Conservation (phyloP, 495 filamentous ascomycete species). For the Xylaria bambusicola region DNA sequence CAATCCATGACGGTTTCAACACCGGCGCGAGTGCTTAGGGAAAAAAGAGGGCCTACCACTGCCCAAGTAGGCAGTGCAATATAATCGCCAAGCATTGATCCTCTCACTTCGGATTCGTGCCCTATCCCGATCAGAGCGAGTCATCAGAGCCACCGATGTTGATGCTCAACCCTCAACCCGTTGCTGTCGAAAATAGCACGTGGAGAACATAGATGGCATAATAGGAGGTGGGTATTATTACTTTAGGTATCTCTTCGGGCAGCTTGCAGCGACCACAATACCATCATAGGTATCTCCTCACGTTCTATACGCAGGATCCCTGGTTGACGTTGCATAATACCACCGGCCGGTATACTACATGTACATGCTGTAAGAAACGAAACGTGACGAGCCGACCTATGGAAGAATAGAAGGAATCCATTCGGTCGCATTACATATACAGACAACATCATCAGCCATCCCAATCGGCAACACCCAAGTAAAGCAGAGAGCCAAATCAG, state of each 20-base stretch:
- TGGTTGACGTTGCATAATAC: background rate
- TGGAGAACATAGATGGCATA: background rate
- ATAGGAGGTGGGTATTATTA: background rate
- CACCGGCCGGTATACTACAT: too few relatives aligned
- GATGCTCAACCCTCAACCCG: too few relatives aligned
- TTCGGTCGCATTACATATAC: background rate
- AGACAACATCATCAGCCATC: background rate
- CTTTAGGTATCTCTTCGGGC: background rate
- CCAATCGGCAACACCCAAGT: background rate
- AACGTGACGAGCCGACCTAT: too few relatives aligned
- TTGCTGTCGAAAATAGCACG: background rate
- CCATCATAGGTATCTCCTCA: too few relatives aligned
- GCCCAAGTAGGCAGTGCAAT: too few relatives aligned
- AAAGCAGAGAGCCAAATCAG: background rate
- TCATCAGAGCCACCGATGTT: too few relatives aligned
- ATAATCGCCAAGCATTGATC: background rate
- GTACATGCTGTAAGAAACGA: too few relatives aligned
- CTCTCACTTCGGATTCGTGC: background rate
- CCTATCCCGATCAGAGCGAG: too few relatives aligned
- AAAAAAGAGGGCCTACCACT: background rate
- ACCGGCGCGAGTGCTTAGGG: background rate
- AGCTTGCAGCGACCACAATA: too few relatives aligned
- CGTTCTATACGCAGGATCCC: too few relatives aligned
- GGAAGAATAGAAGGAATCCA: background rate
- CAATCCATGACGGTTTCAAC: background rate